These are phyloP conservation scores for Verticillium zaregamsianum DNA, from an alignment of 2,329 filamentous ascomycete species.

Conservation along the genomic window DNA sequence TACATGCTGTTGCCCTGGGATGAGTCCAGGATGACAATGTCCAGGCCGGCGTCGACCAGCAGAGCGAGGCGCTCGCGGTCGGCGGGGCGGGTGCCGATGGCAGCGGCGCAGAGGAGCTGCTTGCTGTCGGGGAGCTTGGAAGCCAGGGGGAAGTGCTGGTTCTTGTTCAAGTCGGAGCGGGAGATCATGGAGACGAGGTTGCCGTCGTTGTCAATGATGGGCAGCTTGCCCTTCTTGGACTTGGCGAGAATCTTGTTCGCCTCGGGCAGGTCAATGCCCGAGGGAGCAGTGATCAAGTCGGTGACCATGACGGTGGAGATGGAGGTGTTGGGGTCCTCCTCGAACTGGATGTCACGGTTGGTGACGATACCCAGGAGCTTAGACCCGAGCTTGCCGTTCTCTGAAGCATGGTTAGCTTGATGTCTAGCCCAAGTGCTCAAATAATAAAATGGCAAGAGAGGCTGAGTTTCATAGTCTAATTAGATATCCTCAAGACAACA, in stretches of 20 bases:
- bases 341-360: conserved; percentile 96
- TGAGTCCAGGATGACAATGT: conserved; percentile 93
- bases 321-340: conserved; percentile 65
- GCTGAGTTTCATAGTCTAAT: neutral
- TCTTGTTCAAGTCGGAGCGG: conserved; percentile 96
- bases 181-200: conserved; percentile 92
- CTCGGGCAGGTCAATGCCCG: conserved; percentile 78
- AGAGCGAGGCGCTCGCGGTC: conserved; percentile 83
- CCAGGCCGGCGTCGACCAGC: conserved; percentile 89
- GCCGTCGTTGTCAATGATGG: conserved; percentile 77
- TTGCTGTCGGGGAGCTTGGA: conserved; percentile 97
- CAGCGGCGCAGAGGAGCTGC: conserved; percentile 92
- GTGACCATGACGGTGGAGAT: conserved; percentile 94
- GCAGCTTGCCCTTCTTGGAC: conserved; percentile 98
- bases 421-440: neutral
- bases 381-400: conserved; percentile 86
- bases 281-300: conserved; percentile 81
- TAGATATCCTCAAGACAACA: conserved; percentile 74
- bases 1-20: conserved; percentile 98
- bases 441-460: neutral
- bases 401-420: conserved; percentile 40
- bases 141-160: conserved; percentile 91
- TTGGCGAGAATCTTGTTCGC: conserved; percentile 90
- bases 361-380: conserved; percentile 98
- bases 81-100: conserved; percentile 90